Conservation (phyloP, 192 early-diverging fungal genomes). For the Coemansia reversa region DNA sequence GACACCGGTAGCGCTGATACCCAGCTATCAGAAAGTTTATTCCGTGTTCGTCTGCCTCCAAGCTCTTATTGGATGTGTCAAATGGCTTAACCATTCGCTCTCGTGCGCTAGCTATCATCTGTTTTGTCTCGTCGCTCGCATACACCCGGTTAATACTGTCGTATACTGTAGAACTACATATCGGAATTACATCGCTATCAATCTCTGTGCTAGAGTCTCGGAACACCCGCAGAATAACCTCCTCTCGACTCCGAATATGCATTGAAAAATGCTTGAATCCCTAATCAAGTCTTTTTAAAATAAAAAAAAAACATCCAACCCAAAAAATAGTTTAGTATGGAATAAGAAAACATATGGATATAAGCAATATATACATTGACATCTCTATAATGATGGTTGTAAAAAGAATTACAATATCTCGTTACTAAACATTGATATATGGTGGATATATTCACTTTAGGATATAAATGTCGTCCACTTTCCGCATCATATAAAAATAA, state of each 20-base stretch:
- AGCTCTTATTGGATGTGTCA: constrained; percentile 25
- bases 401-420: background rate
- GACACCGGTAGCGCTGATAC: constrained; percentile 68
- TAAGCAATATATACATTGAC: background rate
- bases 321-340: background rate
- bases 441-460: background rate
- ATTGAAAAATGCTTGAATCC: constrained; percentile 68
- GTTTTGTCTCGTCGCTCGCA: constrained; percentile 31
- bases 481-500: background rate
- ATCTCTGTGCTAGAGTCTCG: constrained; percentile 42
- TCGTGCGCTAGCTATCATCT: constrained; percentile 1
- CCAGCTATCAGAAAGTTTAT: constrained; percentile 67
- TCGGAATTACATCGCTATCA: constrained; percentile 34
- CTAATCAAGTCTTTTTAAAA: constrained; percentile 28
- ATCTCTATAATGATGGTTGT: background rate
- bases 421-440: background rate
- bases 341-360: background rate
- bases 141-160: constrained; percentile 34
- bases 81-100: constrained; percentile 14
- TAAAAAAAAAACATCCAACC: background rate
- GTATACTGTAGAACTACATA: constrained; percentile 55
- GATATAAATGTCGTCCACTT: background rate
- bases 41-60: constrained; percentile 49
- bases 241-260: constrained; percentile 67
- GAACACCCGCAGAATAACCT: constrained; percentile 64